phyloP scores from a whole-genome alignment of 352 stramenopile species.

The Phytophthora chlamydospora region DNA sequence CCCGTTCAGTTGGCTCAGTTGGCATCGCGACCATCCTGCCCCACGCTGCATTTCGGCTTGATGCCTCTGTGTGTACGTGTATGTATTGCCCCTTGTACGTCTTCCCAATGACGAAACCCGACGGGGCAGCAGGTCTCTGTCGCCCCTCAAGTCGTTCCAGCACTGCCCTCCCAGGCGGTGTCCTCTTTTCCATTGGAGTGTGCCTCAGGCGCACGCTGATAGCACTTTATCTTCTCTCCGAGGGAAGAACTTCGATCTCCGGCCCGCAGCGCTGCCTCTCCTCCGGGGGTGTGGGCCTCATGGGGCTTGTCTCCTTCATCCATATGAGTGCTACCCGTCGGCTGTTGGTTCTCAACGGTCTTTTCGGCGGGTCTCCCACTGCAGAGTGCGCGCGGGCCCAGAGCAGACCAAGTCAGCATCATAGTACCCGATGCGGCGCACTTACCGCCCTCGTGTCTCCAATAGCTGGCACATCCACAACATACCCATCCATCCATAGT shows the following conservation, averaged over 20 bases:
- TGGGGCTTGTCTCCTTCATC: slow-evolving; percentile 21
- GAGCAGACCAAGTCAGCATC: slow-evolving; percentile 65
- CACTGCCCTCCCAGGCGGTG: slow-evolving; percentile 40
- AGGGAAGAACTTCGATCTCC: slow-evolving; percentile 43
- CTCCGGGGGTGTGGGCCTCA: slow-evolving; percentile 53
- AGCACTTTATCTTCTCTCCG: slow-evolving; percentile 78
- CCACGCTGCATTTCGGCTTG: no score
- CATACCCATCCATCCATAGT: neutral
- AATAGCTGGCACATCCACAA: slow-evolving; percentile 65
- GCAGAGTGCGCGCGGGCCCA: slow-evolving; percentile 52
- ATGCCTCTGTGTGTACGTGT: neutral
- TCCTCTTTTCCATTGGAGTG: slow-evolving; percentile 54
- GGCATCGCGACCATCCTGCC: no score
- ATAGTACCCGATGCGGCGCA: slow-evolving; percentile 80
- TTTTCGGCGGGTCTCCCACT: slow-evolving; percentile 61
- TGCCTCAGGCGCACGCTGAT: slow-evolving; percentile 77
- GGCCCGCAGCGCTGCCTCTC: slow-evolving; percentile 47
- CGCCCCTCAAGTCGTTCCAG: slow-evolving; percentile 52
- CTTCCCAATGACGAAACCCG: slow-evolving; percentile 56
- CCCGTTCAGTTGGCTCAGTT: no score
- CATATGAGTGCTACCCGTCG: slow-evolving; percentile 71
- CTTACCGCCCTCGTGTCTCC: slow-evolving; percentile 80
- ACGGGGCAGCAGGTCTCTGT: slow-evolving; percentile 8
- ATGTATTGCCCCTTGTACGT: neutral
- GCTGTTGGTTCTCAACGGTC: slow-evolving; percentile 85